Evolutionary conservation across 2,329 filamentous ascomycete genomes (phyloP).

Genomic region (Claviceps pazoutovae): DNA sequence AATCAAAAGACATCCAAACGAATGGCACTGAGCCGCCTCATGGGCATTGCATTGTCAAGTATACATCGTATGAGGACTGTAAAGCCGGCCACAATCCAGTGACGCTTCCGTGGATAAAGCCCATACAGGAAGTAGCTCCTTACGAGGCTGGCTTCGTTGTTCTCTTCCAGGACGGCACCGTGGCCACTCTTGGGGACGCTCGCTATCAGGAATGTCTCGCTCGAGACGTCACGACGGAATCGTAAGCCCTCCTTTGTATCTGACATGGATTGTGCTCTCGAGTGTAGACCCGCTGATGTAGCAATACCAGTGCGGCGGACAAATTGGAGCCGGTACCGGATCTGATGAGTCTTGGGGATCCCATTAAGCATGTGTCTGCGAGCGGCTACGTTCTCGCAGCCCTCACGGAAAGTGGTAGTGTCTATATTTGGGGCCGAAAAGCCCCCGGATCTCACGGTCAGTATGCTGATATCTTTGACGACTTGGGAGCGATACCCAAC

Average conservation of each 20-base stretch:
- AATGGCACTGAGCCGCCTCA: not conserved
- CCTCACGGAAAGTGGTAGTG: slow-evolving; percentile 39
- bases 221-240: slow-evolving; percentile 26
- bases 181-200: slow-evolving; percentile 43
- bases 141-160: slow-evolving; percentile 37
- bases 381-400: slow-evolving; percentile 45
- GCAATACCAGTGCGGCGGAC: slow-evolving; percentile 26
- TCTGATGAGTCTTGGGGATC: slow-evolving; percentile 35
- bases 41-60: slow-evolving; percentile 9
- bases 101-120: slow-evolving; percentile 12
- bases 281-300: slow-evolving; percentile 6
- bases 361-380: slow-evolving; percentile 38
- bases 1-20: not conserved
- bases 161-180: slow-evolving; percentile 27
- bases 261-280: not conserved
- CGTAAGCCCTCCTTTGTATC: slow-evolving; percentile 14
- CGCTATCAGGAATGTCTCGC: slow-evolving; percentile 44
- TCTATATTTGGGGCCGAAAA: slow-evolving; percentile 46
- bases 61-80: slow-evolving; percentile 12
- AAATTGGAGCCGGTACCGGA: slow-evolving; percentile 32
- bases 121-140: slow-evolving; percentile 27
- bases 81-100: slow-evolving; percentile 1
- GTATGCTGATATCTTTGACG: slow-evolving; percentile 13
- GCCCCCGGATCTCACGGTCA: slow-evolving; percentile 11
- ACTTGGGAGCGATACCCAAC: slow-evolving; percentile 21